Base-by-base conservation (phyloP, 805 yeast species). In the Metschnikowia lochheadii region DNA sequence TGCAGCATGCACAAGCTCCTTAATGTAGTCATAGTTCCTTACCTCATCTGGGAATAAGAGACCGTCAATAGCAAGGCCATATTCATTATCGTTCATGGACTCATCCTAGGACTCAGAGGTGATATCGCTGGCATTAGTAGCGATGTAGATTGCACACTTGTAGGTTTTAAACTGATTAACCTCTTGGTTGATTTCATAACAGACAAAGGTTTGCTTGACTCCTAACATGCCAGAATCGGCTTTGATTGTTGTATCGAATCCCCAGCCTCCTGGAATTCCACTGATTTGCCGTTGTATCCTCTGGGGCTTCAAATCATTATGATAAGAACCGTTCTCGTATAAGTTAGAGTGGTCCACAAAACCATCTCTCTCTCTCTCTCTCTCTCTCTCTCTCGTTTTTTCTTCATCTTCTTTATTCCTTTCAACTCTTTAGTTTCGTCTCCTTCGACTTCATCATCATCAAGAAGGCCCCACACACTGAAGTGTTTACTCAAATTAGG, bases 381-480 rank as follows among this genome's bases (percentile, higher is more conserved):
- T n/a, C n/a, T n/a, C n/a, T n/a, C n/a, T n/a, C n/a, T n/a, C 42
- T 70, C 73, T 49, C 70, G 75, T 46, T 63, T 57, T 46, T 69
- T 60, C 48, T 70, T 68, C 49, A 68, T 49, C 13, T 51, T 62
- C 35, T 59, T 43, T 40, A 80, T 75, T 36, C 78, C 79, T 15
- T 49, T 48, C 33, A 38, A 35, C 10, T 58, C 56, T 7, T 56
- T 51, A 13, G 49, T 39, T 37, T 57, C 60, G 15, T 55, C 56
- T 13, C 73, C 83, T 37, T 77, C 82, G 20, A 77, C 82, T 23
- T 84, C 89, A 32, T 59, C 54, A 23, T 56, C 61, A 56, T 83
- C 87, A 15, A 85, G 77, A 36, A 94, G 68, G 6, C 98, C 98
- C 97, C 97, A 94, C 5, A 87, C 81, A 70, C 96, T 89, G 62